Percentiles rank a stretch among this genome's conserved stretches.
phyloP scores from a whole-genome alignment of 2,329 filamentous ascomycete genomes.

The Claviceps monticola region DNA sequence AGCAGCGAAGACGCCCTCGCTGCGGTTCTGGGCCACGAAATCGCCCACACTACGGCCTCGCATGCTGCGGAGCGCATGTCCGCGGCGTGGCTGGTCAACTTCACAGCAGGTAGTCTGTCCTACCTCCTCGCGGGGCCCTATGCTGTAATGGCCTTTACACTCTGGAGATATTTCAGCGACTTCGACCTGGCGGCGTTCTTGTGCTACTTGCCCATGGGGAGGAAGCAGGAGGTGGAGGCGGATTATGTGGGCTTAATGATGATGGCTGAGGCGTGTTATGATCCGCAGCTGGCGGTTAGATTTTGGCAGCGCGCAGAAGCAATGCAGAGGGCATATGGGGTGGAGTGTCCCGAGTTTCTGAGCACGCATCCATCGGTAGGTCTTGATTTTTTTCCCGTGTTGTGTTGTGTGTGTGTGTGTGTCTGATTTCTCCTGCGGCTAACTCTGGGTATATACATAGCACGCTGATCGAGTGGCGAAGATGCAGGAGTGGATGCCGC shows the following conservation, averaged over 20 bases:
- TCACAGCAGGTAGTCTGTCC: conserved; percentile 36
- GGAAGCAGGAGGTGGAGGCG: conserved; percentile 62
- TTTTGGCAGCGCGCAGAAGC: conserved; percentile 57
- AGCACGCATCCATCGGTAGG: conserved; percentile 62
- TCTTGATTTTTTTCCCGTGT: conserved; percentile 3
- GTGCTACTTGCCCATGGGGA: conserved; percentile 53
- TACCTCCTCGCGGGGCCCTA: conserved; percentile 26
- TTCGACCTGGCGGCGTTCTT: conserved; percentile 42
- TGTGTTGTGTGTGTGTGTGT: neutral
- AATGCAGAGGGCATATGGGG: conserved; percentile 22
- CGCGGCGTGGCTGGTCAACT: conserved; percentile 35
- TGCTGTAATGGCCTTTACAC: conserved; percentile 21
- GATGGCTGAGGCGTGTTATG: conserved; percentile 69
- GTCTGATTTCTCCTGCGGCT: neutral
- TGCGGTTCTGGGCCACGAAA: conserved; percentile 66
- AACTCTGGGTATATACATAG: conserved; percentile 14
- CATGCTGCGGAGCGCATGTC: conserved; percentile 53
- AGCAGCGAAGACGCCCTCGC: conserved; percentile 55
- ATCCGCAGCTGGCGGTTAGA: conserved; percentile 50
- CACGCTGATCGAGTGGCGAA: conserved; percentile 50
- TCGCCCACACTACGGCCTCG: conserved; percentile 60
- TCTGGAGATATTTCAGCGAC: conserved; percentile 31
- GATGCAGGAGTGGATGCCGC: conserved; percentile 48
- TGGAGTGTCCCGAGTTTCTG: conserved; percentile 53
- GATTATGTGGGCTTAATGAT: conserved; percentile 73